Evolutionary conservation across 2,329 filamentous ascomycete species (phyloP).

Genomic region (Aquanectria penicillioides): DNA sequence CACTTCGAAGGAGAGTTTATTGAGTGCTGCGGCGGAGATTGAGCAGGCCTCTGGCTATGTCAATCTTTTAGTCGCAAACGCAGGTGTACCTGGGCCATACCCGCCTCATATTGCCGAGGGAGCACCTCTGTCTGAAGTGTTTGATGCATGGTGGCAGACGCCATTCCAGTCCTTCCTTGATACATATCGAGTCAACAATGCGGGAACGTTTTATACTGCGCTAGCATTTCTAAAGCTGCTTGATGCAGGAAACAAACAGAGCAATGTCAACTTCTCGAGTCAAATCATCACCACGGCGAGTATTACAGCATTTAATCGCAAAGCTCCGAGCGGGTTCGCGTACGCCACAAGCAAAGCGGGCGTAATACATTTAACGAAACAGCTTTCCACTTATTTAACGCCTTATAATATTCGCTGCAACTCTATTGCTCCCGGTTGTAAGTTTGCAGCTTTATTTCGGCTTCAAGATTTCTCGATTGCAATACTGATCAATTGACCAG

Average conservation of each 20-base stretch:
- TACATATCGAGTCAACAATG: background rate
- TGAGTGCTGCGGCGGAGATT: background rate
- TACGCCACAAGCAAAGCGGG: background rate
- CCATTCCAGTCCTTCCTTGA: background rate
- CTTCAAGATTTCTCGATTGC: background rate
- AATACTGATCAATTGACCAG: background rate
- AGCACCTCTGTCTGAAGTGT: background rate
- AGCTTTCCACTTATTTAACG: background rate
- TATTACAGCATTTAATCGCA: background rate
- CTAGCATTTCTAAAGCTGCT: background rate
- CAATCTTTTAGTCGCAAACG: background rate
- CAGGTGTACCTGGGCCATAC: background rate
- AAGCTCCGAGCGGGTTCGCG: background rate
- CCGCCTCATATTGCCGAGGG: background rate
- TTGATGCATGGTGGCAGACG: background rate
- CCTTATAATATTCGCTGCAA: slow-evolving; percentile 1
- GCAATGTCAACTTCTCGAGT: background rate
- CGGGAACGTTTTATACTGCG: background rate
- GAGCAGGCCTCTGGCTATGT: background rate
- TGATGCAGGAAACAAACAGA: background rate
- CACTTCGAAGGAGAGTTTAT: background rate
- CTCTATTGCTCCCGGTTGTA: background rate
- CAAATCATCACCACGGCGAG: background rate
- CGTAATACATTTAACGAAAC: background rate
- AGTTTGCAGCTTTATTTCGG: too few species aligned